Evolutionary conservation across 352 stramenopile genomes (phyloP).

Genomic region (Pseudoperonospora humuli): DNA sequence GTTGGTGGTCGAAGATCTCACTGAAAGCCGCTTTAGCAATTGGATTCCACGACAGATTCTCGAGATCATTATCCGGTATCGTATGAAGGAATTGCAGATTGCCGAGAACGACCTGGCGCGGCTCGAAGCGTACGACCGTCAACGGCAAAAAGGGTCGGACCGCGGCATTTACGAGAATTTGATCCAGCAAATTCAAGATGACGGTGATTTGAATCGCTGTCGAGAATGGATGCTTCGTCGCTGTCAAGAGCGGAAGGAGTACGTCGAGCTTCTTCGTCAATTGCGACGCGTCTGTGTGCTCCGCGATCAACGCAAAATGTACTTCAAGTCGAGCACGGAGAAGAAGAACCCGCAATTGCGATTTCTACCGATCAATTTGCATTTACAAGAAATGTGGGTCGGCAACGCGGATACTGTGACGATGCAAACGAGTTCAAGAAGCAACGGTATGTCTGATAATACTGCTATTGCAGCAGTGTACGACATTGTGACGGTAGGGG

Average conservation of each 20-base stretch:
- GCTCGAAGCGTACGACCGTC: slow-evolving; percentile 66
- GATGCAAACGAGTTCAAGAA: slow-evolving; percentile 28
- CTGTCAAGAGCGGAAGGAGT: slow-evolving; percentile 56
- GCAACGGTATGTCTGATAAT: slow-evolving; percentile 21
- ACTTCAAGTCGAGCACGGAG: slow-evolving; percentile 82
- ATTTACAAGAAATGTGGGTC: slow-evolving; percentile 85
- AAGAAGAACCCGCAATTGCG: slow-evolving; percentile 77
- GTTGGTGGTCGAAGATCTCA: slow-evolving; percentile 77
- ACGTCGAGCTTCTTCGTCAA: slow-evolving; percentile 55
- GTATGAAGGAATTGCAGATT: slow-evolving; percentile 66
- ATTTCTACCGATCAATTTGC: slow-evolving; percentile 81
- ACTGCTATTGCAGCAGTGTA: slow-evolving; percentile 43
- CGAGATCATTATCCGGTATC: slow-evolving; percentile 70
- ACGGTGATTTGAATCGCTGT: slow-evolving; percentile 74
- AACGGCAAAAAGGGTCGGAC: slow-evolving; percentile 72
- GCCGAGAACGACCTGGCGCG: slow-evolving; percentile 68
- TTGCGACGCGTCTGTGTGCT: slow-evolving; percentile 58
- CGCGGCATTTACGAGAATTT: slow-evolving; percentile 84
- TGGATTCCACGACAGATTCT: slow-evolving; percentile 76
- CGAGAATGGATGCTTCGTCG: slow-evolving; percentile 81
- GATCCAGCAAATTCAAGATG: slow-evolving; percentile 85
- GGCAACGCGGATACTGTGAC: slow-evolving; percentile 38
- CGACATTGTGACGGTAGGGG: slow-evolving; percentile 80
- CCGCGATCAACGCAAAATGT: slow-evolving; percentile 67
- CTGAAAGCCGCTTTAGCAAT: slow-evolving; percentile 79